Evolutionary conservation across 495 filamentous ascomycete genomes (phyloP).

Genomic region (Trichoderma orchidacearum): DNA sequence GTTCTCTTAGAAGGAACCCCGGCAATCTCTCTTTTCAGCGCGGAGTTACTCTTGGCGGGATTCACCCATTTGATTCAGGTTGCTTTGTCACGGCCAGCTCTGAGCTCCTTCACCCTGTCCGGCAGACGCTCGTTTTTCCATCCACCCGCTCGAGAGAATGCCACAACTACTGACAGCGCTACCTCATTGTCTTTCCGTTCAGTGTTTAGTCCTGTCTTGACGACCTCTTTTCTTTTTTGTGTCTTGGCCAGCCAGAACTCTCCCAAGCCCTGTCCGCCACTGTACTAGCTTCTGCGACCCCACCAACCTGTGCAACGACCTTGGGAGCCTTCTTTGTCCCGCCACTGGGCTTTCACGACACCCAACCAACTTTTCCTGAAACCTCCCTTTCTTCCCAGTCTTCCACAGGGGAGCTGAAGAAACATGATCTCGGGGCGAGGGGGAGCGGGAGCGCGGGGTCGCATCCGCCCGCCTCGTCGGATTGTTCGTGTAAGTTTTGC

Average conservation of each 20-base stretch:
- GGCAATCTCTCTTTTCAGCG: not conserved
- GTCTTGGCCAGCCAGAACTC: not conserved
- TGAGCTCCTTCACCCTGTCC: not conserved
- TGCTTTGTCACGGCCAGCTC: not conserved
- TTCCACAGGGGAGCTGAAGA: not conserved
- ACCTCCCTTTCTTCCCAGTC: not conserved
- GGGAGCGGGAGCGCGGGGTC: not conserved
- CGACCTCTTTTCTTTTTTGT: not conserved
- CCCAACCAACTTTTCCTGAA: not conserved
- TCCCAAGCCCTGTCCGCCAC: not conserved
- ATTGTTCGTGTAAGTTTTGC: conserved; percentile 1
- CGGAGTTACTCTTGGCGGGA: not conserved
- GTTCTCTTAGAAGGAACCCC: not conserved
- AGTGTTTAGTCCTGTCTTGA: not conserved
- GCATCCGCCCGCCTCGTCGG: conserved; percentile 4
- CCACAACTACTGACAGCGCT: not conserved
- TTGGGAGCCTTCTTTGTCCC: not conserved
- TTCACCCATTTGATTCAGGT: not conserved
- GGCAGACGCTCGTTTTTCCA: not conserved
- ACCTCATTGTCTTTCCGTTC: not conserved
- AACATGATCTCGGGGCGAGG: conserved; percentile 5
- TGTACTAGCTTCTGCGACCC: not conserved
- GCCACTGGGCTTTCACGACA: not conserved
- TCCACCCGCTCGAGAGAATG: not conserved
- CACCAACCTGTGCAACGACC: not conserved